Percentiles rank a stretch among this genome's conserved stretches.
phyloP scores from a whole-genome alignment of 768 basidiomycete species.

The Leccinellum albellum region DNA sequence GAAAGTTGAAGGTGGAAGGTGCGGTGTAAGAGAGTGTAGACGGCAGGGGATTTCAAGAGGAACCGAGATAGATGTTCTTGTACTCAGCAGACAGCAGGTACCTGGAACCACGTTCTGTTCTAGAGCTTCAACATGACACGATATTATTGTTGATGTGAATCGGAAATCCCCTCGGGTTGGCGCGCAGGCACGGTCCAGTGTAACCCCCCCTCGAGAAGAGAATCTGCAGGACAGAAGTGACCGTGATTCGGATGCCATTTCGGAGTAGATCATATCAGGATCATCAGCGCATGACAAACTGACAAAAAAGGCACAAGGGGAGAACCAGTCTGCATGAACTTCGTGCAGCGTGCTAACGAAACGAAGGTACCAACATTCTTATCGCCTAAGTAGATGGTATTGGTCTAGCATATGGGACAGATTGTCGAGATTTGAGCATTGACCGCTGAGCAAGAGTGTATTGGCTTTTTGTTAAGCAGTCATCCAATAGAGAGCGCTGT shows the following conservation, averaged over 20 bases:
- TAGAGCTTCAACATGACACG: background rate
- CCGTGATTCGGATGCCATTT: slow-evolving; percentile 11
- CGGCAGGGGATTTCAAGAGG: background rate
- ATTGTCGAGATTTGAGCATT: background rate
- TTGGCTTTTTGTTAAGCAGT: background rate
- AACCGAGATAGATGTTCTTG: background rate
- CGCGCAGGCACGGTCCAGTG: background rate
- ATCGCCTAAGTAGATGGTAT: background rate
- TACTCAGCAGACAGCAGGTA: background rate
- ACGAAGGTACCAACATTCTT: background rate
- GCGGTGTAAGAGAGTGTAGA: slow-evolving; percentile 13
- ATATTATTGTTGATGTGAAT: background rate
- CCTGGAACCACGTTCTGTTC: background rate
- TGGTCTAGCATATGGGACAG: background rate
- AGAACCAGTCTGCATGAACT: background rate
- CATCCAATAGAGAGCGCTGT: background rate
- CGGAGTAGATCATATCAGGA: background rate
- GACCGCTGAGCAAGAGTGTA: background rate
- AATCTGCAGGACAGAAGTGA: background rate
- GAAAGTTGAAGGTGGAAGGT: background rate
- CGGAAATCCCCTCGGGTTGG: slow-evolving; percentile 3
- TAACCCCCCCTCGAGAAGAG: background rate
- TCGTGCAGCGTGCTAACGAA: background rate
- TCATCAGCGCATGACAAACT: background rate
- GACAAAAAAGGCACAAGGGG: slow-evolving; percentile 13